Base-by-base conservation (phyloP, 441 rosid genomes). In the Bocquillonia castaneifolia region DNA sequence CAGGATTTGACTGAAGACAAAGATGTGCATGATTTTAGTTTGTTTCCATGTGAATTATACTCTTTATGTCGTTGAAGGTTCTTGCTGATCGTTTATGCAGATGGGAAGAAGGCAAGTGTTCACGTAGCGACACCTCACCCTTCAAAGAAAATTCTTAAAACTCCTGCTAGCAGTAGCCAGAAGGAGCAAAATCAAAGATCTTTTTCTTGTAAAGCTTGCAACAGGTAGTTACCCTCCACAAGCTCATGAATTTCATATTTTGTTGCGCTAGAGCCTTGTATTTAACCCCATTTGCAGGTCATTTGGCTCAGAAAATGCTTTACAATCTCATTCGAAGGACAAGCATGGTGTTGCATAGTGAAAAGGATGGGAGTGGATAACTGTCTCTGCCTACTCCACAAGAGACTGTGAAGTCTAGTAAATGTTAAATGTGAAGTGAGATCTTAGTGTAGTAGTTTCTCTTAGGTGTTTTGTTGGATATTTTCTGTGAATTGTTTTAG, bases 61-160 rank as follows among this genome's bases (percentile, higher is more conserved):
- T 53, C 15, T 36, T 3, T 44, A 0, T 54, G 25, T 55, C 52
- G 6, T 22, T 50, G 48, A 59, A n/a, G 62, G 34, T 23, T 28
- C 53, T 39, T 37, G 36, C 39, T 14, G 37, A 65, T 15, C 34
- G 13, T 45, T 23, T 59, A 42, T 47, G 69, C 83, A 87, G 96
- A 85, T 34, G 68, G 72, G 51, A 82, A 80, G 77, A 91, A 89
- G 77, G 78, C 60, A 50, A 74, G 76, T 10, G 82, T 40, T 23
- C 92, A 86, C 48, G 23, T 71, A 10, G 86, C 96, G n/a, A 91
- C 97, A 40, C 97, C 97, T 22, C 76, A 92, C 79, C 96, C 94
- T 45, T 68, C 91, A 13, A 91, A 91, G 76, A 78, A 85, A 39
- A 79, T 67, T 58, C 74, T 68, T 10, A 87, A 87, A 75, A 69